Evolutionary conservation across 208 protist genomes (phyloP).

Genomic region (Crithidia thermophila): DNA sequence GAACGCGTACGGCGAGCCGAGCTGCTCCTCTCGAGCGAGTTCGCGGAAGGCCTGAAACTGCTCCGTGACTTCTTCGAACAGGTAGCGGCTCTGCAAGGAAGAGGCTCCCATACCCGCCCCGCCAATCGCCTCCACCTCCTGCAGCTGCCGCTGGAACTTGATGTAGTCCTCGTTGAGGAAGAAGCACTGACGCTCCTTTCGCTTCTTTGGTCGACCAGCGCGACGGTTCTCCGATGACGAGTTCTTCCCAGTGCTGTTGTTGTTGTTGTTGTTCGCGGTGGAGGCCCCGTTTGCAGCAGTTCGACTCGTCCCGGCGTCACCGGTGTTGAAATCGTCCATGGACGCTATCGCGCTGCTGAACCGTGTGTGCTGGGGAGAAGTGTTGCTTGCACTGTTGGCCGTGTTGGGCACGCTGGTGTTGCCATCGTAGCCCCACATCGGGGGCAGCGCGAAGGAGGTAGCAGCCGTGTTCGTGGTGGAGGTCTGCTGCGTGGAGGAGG

Average conservation of each 20-base stretch:
- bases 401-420: neutral
- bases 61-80: slow-evolving; percentile 72
- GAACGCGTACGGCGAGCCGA: slow-evolving; percentile 81
- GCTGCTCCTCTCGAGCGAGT: slow-evolving; percentile 52
- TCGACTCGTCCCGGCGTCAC: too few relatives aligned
- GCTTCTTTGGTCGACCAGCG: neutral
- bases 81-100: slow-evolving; percentile 43
- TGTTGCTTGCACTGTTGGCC: neutral
- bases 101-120: slow-evolving; percentile 24
- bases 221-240: slow-evolving; percentile 6
- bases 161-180: slow-evolving; percentile 52
- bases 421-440: slow-evolving; percentile 14
- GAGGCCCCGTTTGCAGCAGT: neutral
- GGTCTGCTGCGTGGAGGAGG: slow-evolving; percentile 17
- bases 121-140: slow-evolving; percentile 34
- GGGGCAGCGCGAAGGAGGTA: slow-evolving; percentile 18
- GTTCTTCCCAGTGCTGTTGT: slow-evolving; percentile 6
- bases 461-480: neutral
- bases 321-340: neutral
- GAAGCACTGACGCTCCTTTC: slow-evolving; percentile 25
- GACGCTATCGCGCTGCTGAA: slow-evolving; percentile 12
- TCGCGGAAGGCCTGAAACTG: slow-evolving; percentile 81
- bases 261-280: neutral
- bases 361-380: slow-evolving; percentile 8
- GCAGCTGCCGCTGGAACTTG: slow-evolving; percentile 56